Evolutionary conservation across 305 asterid species (phyloP).

Genomic region (Fraxinus latifolia): DNA sequence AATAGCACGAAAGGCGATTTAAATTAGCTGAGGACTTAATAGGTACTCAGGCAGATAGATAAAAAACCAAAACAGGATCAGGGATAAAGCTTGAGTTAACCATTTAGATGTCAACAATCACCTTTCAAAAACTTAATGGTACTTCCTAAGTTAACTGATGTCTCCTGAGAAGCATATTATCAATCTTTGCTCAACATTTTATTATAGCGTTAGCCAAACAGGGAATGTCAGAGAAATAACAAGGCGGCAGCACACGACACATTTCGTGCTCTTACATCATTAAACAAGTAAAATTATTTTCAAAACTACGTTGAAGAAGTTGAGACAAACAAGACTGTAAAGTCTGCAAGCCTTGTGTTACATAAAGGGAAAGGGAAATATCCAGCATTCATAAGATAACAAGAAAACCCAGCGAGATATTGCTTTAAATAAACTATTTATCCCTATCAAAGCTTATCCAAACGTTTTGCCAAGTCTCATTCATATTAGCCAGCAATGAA

Average conservation of each 20-base stretch:
- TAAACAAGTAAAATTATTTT: not conserved
- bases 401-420: not conserved
- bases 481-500: not conserved
- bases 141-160: not conserved
- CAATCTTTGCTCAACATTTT: not conserved
- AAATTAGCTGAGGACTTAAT: not conserved
- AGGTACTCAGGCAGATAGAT: not conserved
- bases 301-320: not conserved
- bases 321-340: not conserved
- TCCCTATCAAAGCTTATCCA: not conserved
- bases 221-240: not conserved
- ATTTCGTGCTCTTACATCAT: not conserved
- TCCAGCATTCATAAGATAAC: not conserved
- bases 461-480: not conserved
- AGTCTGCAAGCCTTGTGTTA: not conserved
- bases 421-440: not conserved
- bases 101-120: not conserved
- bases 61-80: not conserved
- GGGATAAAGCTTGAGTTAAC: not conserved
- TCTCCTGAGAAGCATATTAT: not conserved
- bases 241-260: not conserved
- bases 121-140: not conserved
- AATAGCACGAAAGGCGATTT: not conserved
- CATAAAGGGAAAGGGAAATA: not conserved
- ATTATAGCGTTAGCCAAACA: not conserved